Evolutionary conservation across 208 protist genomes (phyloP).

Genomic region (Acanthamoeba culbertsoni): DNA sequence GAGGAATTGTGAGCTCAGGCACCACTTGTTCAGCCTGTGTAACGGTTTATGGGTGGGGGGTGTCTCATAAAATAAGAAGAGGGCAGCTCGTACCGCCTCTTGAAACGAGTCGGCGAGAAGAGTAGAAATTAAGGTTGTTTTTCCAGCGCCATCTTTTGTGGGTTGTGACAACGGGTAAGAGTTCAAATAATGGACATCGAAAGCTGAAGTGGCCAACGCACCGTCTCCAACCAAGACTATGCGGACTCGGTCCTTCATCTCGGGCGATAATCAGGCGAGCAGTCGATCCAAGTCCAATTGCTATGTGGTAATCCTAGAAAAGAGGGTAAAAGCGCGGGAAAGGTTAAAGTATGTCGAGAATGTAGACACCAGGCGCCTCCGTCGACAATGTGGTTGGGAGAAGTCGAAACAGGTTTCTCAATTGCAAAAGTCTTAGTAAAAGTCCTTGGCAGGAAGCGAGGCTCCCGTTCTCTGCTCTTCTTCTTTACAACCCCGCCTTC

Average conservation of each 20-base stretch:
- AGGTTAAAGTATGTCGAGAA: no score
- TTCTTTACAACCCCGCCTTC: no score
- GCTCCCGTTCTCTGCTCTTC: neutral
- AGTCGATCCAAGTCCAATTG: neutral
- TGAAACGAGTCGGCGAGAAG: slow-evolving; percentile 41
- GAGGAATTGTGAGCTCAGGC: slow-evolving; percentile 52
- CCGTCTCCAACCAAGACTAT: slow-evolving; percentile 48
- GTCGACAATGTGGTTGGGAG: no score
- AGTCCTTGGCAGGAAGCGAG: no score
- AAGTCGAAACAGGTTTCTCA: neutral
- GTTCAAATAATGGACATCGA: no score
- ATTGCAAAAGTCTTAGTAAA: no score
- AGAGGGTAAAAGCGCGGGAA: no score
- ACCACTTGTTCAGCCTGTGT: neutral
- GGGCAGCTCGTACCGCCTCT: neutral
- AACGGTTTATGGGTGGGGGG: neutral
- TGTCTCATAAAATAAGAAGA: neutral
- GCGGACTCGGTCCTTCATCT: slow-evolving; percentile 27
- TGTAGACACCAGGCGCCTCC: no score
- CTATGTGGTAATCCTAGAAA: neutral
- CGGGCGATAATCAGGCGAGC: neutral
- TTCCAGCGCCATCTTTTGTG: slow-evolving; percentile 14
- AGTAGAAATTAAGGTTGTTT: slow-evolving; percentile 42
- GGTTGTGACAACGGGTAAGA: no score
- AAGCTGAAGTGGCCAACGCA: no score